Evolutionary conservation across 2,329 filamentous ascomycete genomes (phyloP).

Genomic region (Aspergillus ochraceoroseus): DNA sequence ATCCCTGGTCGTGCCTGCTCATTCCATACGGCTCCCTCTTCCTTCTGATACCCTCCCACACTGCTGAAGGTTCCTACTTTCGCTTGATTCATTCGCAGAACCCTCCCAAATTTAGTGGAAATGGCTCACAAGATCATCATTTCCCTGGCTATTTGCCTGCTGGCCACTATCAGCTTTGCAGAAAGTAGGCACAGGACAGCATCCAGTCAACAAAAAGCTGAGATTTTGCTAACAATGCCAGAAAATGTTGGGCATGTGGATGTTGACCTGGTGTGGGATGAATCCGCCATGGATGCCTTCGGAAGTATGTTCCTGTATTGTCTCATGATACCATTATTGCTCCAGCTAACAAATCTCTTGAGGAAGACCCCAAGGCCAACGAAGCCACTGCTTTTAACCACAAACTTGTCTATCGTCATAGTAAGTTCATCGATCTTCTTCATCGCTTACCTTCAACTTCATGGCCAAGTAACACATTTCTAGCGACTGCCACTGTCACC

Average conservation of each 20-base stretch:
- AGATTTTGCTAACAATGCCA: not conserved
- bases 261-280: not conserved
- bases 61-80: not conserved
- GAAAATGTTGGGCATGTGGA: not conserved
- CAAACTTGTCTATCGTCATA: constrained; percentile 1
- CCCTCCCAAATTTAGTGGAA: not conserved
- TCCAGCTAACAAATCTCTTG: not conserved
- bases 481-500: constrained; percentile 7
- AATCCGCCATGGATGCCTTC: not conserved
- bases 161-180: constrained; percentile 5
- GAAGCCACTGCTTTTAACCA: not conserved
- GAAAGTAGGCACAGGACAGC: no score
- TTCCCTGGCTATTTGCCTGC: constrained; percentile 4
- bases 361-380: constrained; percentile 1
- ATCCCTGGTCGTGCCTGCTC: not conserved
- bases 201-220: no score
- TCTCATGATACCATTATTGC: not conserved
- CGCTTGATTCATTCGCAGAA: no score
- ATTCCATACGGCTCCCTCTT: not conserved
- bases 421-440: constrained; percentile 4
- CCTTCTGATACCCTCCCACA: not conserved
- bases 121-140: constrained; percentile 7
- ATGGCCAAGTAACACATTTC: not conserved
- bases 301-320: not conserved
- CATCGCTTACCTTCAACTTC: not conserved